Percentiles rank a stretch among this genome's conserved stretches.
phyloP scores from a whole-genome alignment of 2,329 filamentous ascomycete genomes.

The Neofusicoccum umdonicola region DNA sequence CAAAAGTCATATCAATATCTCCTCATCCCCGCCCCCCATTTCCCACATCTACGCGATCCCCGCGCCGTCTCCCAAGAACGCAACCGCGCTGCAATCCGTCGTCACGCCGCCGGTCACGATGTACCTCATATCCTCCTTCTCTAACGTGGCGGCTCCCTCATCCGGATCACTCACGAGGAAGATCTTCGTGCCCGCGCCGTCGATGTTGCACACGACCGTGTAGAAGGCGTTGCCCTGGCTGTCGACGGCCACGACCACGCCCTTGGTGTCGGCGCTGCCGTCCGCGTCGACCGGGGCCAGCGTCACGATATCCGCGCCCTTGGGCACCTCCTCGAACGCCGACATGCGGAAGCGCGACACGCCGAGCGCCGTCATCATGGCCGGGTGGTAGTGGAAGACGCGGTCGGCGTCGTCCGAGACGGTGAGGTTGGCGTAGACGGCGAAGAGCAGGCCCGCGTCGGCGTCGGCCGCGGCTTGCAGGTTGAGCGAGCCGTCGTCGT shows the following conservation, averaged over 20 bases:
- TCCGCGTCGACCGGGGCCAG: background rate
- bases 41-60: too few species aligned
- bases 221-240: background rate
- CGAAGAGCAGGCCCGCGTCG: background rate
- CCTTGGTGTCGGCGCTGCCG: background rate
- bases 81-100: background rate
- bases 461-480: background rate
- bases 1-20: too few species aligned
- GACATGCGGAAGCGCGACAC: background rate
- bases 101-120: background rate
- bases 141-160: background rate
- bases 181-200: background rate
- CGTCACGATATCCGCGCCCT: background rate
- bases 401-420: background rate
- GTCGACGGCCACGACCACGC: background rate
- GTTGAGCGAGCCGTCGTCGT: background rate
- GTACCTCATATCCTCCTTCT: background rate
- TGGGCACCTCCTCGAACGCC: background rate
- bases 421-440: background rate
- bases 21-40: too few species aligned
- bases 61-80: too few species aligned
- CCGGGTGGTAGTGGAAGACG: conserved; percentile 3
- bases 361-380: background rate
- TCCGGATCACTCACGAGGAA: background rate
- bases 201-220: background rate